Conservation (phyloP, 2,329 filamentous ascomycete genomes). For the Penicillium sp. region DNA sequence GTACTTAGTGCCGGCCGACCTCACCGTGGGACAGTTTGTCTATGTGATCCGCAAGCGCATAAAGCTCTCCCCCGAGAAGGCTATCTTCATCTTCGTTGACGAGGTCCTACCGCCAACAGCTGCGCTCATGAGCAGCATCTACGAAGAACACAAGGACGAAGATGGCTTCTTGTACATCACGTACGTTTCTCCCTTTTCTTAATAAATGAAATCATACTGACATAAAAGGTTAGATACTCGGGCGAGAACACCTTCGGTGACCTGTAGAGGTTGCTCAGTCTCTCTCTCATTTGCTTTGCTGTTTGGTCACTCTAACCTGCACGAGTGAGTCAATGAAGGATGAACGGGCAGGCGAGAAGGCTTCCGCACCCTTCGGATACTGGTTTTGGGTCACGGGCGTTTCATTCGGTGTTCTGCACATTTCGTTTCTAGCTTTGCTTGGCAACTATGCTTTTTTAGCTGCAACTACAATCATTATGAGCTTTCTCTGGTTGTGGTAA, state of each 20-base stretch:
- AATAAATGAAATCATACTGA: slow-evolving; percentile 18
- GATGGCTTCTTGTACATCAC: slow-evolving; percentile 97
- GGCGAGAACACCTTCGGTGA: slow-evolving; percentile 97
- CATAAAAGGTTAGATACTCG: slow-evolving; percentile 64
- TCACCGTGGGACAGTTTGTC: slow-evolving; percentile 99
- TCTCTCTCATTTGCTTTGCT: slow-evolving; percentile 11
- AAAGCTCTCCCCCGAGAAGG: slow-evolving; percentile 97
- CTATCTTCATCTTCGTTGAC: slow-evolving; percentile 99
- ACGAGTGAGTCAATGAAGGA: slow-evolving; percentile 1
- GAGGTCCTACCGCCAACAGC: slow-evolving; percentile 95
- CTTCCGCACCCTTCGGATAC: slow-evolving; percentile 9
- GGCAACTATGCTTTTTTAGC: slow-evolving; percentile 13
- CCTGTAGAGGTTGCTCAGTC: slow-evolving; percentile 16
- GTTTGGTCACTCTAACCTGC: slow-evolving; percentile 5
- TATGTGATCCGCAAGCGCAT: slow-evolving; percentile 99
- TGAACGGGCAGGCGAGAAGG: slow-evolving; percentile 5
- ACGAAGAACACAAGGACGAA: slow-evolving; percentile 95
- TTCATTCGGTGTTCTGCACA: slow-evolving; percentile 20
- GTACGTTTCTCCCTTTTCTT: slow-evolving; percentile 46
- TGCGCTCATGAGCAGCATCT: slow-evolving; percentile 98
- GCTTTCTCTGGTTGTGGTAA: background rate
- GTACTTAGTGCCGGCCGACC: slow-evolving; percentile 93
- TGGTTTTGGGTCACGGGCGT: slow-evolving; percentile 19
- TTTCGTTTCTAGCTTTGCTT: slow-evolving; percentile 16
- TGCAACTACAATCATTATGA: slow-evolving; percentile 7